Conservation (phyloP, 306 rosid genomes). For the Sicyos edulis region DNA sequence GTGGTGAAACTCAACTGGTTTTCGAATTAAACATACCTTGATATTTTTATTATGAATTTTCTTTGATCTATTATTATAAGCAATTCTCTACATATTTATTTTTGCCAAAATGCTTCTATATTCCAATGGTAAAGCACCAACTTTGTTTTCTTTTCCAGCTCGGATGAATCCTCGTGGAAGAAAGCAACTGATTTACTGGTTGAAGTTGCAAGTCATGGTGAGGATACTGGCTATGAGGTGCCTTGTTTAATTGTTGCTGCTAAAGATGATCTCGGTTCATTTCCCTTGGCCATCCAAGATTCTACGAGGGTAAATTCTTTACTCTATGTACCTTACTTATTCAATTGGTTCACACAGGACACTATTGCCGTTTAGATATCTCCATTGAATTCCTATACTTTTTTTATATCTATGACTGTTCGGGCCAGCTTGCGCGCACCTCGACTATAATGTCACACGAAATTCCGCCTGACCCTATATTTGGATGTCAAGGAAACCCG, state of each 20-base stretch:
- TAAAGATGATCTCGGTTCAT: slow-evolving; percentile 85
- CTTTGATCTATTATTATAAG: background rate
- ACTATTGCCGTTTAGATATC: background rate
- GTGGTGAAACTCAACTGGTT: background rate
- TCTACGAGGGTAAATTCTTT: slow-evolving; percentile 66
- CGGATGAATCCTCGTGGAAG: slow-evolving; percentile 80
- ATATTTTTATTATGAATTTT: background rate
- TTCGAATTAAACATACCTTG: background rate
- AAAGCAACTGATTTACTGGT: slow-evolving; percentile 69
- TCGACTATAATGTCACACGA: too few relatives aligned
- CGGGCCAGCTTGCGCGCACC: too few relatives aligned
- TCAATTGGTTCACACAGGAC: background rate
- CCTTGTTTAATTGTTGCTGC: slow-evolving; percentile 99
- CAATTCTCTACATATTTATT: background rate
- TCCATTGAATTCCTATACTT: too few relatives aligned
- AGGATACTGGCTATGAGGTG: slow-evolving; percentile 90
- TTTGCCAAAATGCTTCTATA: background rate
- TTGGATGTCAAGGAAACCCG: too few relatives aligned
- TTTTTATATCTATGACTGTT: too few relatives aligned
- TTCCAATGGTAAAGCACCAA: background rate
- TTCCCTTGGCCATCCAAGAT: slow-evolving; percentile 82
- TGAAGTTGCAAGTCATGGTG: slow-evolving; percentile 89
- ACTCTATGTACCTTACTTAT: background rate
- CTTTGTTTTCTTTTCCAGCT: slow-evolving; percentile 36
- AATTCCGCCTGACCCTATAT: too few relatives aligned